Evolutionary conservation across 176 grass and related monocot species (phyloP), one percentile per base, ranked within the genome.

Genomic region (Oryza brachyantha): DNA sequence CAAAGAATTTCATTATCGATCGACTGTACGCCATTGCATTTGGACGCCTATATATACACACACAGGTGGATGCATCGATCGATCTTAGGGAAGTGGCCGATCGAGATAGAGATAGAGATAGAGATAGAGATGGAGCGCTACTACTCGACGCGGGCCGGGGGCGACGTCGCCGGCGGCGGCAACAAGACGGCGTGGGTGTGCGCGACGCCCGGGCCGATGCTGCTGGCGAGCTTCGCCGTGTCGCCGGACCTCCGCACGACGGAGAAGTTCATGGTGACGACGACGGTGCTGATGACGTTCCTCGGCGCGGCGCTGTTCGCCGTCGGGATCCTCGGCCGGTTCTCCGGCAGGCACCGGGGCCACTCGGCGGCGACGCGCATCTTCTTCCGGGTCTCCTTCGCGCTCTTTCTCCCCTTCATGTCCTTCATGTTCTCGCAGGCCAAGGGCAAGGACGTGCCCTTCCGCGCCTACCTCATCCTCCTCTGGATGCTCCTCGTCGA

Each of bases 401-500:
- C 76, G 3, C 74, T 79, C 27, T 78, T 78, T 58, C 83, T 80
- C 13, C 76, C 76, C 29, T 61, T 86, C 66, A 73, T 79, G 83
- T 80, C 83, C 39, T 85, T 79, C 75, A 48, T 79, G 67, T 85
- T 57, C 59, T 86, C 84, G 4, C 62, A 86, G 61, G 76, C 66
- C n/a, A 40, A 55, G n/a, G 4, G 12, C 55, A 27, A 50, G 16
- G n/a, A 17, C 7, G 21, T 11, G 0, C 5, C 4, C 1, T 26
- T 10, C 26, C 76, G 84, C 24, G 57, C 69, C 3, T 7, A 43
- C n/a, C 19, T 86, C 29, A 74, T 86, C 36, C 50, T 86, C 66
- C 59, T 86, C 57, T 86, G 84, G 75, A 86, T 79, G 84, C 59
- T 86, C 35, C 69, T 86, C 10, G 77, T 74, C 1, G 84, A 86